Percentiles rank a stretch among this genome's conserved stretches.
phyloP scores from a whole-genome alignment of 495 filamentous ascomycete genomes.

The Hyphodiscus hymeniophilus region DNA sequence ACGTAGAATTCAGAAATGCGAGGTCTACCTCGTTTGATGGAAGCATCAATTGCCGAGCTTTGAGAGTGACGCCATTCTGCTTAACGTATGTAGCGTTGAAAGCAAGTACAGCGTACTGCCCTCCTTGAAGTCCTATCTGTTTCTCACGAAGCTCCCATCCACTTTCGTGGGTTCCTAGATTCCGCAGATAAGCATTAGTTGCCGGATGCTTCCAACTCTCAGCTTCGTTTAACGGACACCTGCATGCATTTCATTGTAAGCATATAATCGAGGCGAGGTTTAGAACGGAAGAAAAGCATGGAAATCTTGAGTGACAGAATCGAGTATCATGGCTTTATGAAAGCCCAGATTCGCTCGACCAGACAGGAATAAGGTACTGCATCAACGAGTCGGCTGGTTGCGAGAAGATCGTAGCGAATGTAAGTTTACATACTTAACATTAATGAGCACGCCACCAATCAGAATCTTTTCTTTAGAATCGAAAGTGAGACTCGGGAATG shows the following conservation, averaged over 20 bases:
- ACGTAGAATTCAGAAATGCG: slow-evolving; percentile 1
- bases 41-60: slow-evolving; percentile 4
- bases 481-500: background rate
- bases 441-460: slow-evolving; percentile 6
- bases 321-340: too few relatives aligned
- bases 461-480: slow-evolving; percentile 4
- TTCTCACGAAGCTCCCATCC: slow-evolving; percentile 5
- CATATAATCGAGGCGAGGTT: too few relatives aligned
- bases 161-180: slow-evolving; percentile 2
- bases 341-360: too few relatives aligned
- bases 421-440: too few relatives aligned
- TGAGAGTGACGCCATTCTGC: slow-evolving; percentile 4
- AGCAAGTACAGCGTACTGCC: background rate
- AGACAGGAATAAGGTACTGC: too few relatives aligned
- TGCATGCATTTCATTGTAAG: too few relatives aligned
- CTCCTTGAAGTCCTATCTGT: background rate
- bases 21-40: slow-evolving; percentile 4
- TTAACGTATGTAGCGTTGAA: slow-evolving; percentile 7
- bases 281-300: too few relatives aligned
- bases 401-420: too few relatives aligned
- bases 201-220: slow-evolving; percentile 2
- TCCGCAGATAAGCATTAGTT: background rate
- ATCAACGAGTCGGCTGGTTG: too few relatives aligned
- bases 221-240: background rate
- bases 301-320: too few relatives aligned